Evolutionary conservation across 768 basidiomycete species (phyloP).

Genomic region (Rhodosporidiobolus sp.): DNA sequence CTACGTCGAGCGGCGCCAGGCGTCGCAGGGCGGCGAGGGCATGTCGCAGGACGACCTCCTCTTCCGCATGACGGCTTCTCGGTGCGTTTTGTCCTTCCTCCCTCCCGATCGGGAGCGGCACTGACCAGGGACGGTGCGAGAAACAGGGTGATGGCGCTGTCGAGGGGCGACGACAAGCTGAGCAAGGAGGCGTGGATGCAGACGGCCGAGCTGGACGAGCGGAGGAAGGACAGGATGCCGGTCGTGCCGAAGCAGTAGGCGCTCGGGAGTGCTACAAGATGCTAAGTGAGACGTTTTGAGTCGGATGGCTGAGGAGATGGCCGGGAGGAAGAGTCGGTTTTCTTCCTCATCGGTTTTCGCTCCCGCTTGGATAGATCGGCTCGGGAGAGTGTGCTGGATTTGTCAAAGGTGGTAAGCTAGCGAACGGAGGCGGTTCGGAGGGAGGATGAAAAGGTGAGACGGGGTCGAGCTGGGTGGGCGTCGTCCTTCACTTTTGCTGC

Average conservation of each 20-base stretch:
- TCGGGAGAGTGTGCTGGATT: not conserved
- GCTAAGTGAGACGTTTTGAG: not conserved
- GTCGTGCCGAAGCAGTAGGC: constrained; percentile 1
- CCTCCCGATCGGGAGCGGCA: too few relatives aligned
- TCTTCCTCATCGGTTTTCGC: too few relatives aligned
- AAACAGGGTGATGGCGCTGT: constrained; percentile 41
- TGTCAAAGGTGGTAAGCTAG: not conserved
- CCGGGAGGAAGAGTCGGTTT: too few relatives aligned
- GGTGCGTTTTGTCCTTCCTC: constrained; percentile 13
- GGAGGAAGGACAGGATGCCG: constrained; percentile 35
- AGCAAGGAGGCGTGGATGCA: constrained; percentile 36
- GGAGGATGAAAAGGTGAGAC: not conserved
- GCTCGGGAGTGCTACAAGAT: not conserved
- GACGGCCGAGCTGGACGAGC: constrained; percentile 43
- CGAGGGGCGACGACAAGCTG: constrained; percentile 33
- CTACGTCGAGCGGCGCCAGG: constrained; percentile 42
- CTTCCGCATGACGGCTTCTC: constrained; percentile 44
- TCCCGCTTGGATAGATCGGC: too few relatives aligned
- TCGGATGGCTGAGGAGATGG: too few relatives aligned
- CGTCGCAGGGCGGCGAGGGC: constrained; percentile 31
- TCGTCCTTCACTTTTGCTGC: not conserved
- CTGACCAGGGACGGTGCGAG: too few relatives aligned
- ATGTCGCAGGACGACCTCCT: constrained; percentile 45
- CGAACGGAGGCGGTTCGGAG: not conserved
- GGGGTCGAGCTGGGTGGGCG: not conserved